phyloP scores from a whole-genome alignment of 148 eudicot genomes.

The Chenopodium berlandieri region DNA sequence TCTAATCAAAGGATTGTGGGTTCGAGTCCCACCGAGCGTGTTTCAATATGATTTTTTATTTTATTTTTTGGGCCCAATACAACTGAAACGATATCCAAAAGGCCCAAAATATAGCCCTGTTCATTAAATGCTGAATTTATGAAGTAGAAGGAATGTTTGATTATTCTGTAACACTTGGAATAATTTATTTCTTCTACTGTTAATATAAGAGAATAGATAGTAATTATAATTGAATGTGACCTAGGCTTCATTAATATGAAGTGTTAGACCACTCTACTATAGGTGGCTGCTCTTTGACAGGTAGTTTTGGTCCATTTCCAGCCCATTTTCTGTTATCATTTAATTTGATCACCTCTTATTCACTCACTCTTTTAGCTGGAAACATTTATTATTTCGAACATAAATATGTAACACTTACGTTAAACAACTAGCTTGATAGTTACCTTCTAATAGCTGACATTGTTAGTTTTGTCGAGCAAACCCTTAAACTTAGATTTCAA shows the following conservation, averaged over 20 bases:
- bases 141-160: constrained; percentile 21
- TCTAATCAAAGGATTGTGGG: constrained; percentile 54
- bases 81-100: too few species aligned
- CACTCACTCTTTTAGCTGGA: background rate
- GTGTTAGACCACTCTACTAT: background rate
- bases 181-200: background rate
- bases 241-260: background rate
- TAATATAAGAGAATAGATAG: too few species aligned
- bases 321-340: constrained; percentile 2
- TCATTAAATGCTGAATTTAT: constrained; percentile 11
- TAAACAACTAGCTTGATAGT: too few species aligned
- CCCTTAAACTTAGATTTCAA: background rate
- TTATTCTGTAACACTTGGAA: background rate
- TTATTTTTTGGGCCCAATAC: too few species aligned
- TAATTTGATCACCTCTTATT: background rate
- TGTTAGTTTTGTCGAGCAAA: too few species aligned
- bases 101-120: background rate
- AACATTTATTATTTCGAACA: background rate
- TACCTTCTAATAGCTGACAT: too few species aligned
- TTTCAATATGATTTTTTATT: background rate
- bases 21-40: constrained; percentile 47
- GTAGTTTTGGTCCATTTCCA: constrained; percentile 17
- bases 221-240: too few species aligned
- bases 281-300: constrained; percentile 13
- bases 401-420: background rate